These are phyloP conservation scores for Ascochyta koolunga DNA, from an alignment of 2,329 filamentous ascomycete genomes.

Conservation along the genomic window DNA sequence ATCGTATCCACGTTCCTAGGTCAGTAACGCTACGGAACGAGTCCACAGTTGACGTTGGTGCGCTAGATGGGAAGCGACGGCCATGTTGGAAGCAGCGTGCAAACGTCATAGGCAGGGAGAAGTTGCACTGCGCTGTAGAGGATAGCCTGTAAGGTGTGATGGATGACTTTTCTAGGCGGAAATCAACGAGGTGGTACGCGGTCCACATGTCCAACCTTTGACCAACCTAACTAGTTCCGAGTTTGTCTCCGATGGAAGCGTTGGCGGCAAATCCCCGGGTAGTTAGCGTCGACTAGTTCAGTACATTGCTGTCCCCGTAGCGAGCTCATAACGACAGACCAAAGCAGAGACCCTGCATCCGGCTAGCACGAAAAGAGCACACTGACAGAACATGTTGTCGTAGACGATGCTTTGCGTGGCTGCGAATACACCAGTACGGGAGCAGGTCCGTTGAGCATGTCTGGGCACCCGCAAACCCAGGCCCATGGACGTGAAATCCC, in stretches of 20 bases:
- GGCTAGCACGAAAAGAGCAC: background rate
- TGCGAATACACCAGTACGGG: conserved; percentile 1
- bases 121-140: no score
- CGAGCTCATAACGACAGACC: background rate
- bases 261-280: background rate
- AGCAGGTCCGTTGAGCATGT: background rate
- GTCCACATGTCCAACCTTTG: background rate
- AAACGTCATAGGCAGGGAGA: no score
- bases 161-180: background rate
- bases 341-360: conserved; percentile 11
- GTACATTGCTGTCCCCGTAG: conserved; percentile 3
- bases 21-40: no score
- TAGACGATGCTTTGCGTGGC: background rate
- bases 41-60: background rate
- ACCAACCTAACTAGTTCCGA: background rate
- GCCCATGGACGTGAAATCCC: conserved; percentile 9
- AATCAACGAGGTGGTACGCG: background rate
- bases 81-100: background rate
- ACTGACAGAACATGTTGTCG: conserved; percentile 1
- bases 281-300: background rate
- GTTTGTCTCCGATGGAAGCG: background rate
- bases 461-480: conserved; percentile 8
- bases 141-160: background rate
- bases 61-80: background rate
- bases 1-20: background rate